Percentiles rank a stretch among this genome's conserved stretches.
These are phyloP conservation scores for Populus alba DNA, from an alignment of 345 rosid species.

Conservation along the genomic window DNA sequence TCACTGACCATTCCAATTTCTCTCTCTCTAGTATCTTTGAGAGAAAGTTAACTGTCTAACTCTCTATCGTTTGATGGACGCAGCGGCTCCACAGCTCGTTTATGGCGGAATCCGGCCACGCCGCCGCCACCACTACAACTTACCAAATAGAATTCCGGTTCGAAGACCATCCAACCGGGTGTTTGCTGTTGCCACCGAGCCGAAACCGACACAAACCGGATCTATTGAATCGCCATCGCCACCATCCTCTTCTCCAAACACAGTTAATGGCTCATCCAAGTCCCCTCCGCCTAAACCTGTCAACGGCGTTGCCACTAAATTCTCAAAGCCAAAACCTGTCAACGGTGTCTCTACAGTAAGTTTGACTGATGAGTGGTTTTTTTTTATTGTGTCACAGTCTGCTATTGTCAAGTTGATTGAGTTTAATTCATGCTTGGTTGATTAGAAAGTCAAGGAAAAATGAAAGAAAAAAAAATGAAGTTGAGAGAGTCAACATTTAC, in stretches of 20 bases:
- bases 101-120: constrained; percentile 50
- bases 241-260: neutral
- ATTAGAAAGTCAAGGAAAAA: too few relatives aligned
- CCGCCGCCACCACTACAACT: constrained; percentile 28
- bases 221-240: constrained; percentile 33
- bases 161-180: constrained; percentile 34
- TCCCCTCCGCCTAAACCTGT: constrained; percentile 16
- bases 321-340: constrained; percentile 36
- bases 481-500: too few relatives aligned
- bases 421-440: too few relatives aligned
- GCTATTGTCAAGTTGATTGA: neutral
- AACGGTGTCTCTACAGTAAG: constrained; percentile 63
- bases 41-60: neutral
- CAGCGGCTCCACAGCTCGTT: constrained; percentile 48
- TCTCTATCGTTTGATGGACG: constrained; percentile 39
- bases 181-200: constrained; percentile 67
- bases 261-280: constrained; percentile 44
- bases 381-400: neutral
- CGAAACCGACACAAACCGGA: constrained; percentile 52
- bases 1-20: neutral
- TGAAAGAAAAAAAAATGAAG: too few relatives aligned
- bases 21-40: neutral
- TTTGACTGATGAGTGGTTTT: neutral
- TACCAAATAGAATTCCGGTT: constrained; percentile 20
- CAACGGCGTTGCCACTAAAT: constrained; percentile 20